Conservation (phyloP, 805 yeast genomes). For the Priceomyces carsonii region DNA sequence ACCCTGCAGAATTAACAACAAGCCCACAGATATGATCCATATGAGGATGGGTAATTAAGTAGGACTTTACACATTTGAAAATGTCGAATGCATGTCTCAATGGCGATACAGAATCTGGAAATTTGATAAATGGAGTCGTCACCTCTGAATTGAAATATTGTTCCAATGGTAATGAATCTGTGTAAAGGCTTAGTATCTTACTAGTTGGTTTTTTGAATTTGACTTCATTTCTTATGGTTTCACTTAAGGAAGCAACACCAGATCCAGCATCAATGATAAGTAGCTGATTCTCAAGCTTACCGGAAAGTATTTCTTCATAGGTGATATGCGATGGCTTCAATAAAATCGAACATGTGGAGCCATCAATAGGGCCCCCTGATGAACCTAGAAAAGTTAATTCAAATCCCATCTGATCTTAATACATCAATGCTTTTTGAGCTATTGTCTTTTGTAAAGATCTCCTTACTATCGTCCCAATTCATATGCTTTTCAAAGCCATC, state of each 20-base stretch:
- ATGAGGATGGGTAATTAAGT: slow-evolving; percentile 78
- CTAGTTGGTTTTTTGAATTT: slow-evolving; percentile 7
- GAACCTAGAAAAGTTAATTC: slow-evolving; percentile 73
- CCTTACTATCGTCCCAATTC: too few relatives aligned
- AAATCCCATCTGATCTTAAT: slow-evolving; percentile 45
- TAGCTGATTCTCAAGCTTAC: slow-evolving; percentile 33
- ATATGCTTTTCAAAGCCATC: too few relatives aligned
- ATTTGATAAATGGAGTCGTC: slow-evolving; percentile 25
- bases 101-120: slow-evolving; percentile 18
- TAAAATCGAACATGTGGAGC: slow-evolving; percentile 65
- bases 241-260: slow-evolving; percentile 58
- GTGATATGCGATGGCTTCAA: slow-evolving; percentile 53
- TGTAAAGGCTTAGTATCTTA: slow-evolving; percentile 26
- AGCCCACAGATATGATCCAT: slow-evolving; percentile 76
- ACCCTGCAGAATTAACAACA: slow-evolving; percentile 68
- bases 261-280: slow-evolving; percentile 80
- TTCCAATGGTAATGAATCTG: slow-evolving; percentile 25
- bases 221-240: slow-evolving; percentile 30
- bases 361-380: slow-evolving; percentile 83
- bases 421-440: too few relatives aligned
- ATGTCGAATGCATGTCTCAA: slow-evolving; percentile 30
- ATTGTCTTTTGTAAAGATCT: too few relatives aligned
- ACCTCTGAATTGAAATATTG: slow-evolving; percentile 25
- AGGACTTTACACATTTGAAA: slow-evolving; percentile 38
- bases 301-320: slow-evolving; percentile 36